A percentile compares a stretch with the other conserved stretches of the same genome.
Evolutionary conservation across 768 basidiomycete species (phyloP).

Genomic region (Sutorius australiensis): DNA sequence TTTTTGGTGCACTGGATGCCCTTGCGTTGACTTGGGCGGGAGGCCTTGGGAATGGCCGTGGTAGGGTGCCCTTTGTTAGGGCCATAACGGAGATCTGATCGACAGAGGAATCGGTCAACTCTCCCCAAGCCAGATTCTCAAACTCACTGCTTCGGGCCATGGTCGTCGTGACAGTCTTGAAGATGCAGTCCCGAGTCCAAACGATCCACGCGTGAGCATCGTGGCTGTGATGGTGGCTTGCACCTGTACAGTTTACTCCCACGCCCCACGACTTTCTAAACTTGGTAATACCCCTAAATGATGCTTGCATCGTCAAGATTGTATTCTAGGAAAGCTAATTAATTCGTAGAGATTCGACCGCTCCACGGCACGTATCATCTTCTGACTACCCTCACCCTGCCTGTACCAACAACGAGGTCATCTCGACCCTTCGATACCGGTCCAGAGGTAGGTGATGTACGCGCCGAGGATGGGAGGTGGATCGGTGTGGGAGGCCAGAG

Average conservation of each 20-base stretch:
- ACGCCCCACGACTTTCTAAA: conserved; percentile 24
- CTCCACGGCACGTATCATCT: conserved; percentile 34
- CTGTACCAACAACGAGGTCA: conserved; percentile 27
- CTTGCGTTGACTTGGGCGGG: conserved; percentile 88
- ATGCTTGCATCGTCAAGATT: background rate
- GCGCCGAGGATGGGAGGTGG: conserved; percentile 41
- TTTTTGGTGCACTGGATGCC: conserved; percentile 86
- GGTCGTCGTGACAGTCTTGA: conserved; percentile 58
- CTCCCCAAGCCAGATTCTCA: background rate
- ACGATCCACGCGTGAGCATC: conserved; percentile 18
- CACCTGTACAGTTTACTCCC: conserved; percentile 53
- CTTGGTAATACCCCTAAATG: conserved; percentile 11
- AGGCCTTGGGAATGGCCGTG: conserved; percentile 70
- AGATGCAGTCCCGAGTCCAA: conserved; percentile 22
- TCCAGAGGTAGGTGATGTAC: conserved; percentile 50
- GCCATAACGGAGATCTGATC: conserved; percentile 77
- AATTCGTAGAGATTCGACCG: conserved; percentile 11
- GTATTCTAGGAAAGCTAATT: conserved; percentile 6
- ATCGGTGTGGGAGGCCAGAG: conserved; percentile 39
- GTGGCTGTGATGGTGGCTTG: conserved; percentile 51
- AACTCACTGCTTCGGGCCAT: conserved; percentile 78
- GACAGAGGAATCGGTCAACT: conserved; percentile 9
- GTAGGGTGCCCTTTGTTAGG: conserved; percentile 88
- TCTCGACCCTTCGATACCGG: conserved; percentile 45
- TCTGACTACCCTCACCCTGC: conserved; percentile 51